A percentile compares a stretch with the other conserved stretches of the same genome.
phyloP scores from a whole-genome alignment of 1,284 basidiomycete genomes.

The Tylopilus orsonianus region DNA sequence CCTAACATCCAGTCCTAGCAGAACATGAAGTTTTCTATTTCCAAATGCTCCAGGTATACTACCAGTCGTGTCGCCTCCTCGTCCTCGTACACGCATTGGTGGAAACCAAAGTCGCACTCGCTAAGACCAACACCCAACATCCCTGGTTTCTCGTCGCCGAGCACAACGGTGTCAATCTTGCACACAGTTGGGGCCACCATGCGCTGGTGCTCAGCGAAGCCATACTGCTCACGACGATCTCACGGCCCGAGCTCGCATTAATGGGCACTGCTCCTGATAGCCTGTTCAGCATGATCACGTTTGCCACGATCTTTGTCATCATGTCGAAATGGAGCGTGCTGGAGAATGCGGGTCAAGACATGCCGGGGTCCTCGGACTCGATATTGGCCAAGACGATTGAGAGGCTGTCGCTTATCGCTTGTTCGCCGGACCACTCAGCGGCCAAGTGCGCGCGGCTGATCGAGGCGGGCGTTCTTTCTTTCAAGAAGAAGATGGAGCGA shows the following conservation, averaged over 20 bases:
- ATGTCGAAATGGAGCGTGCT: slow-evolving; percentile 41
- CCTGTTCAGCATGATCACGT: slow-evolving; percentile 42
- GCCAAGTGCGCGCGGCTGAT: slow-evolving; percentile 43
- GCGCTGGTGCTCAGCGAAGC: slow-evolving; percentile 40
- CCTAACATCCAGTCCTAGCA: slow-evolving; percentile 38
- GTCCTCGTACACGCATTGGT: slow-evolving; percentile 40
- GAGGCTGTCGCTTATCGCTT: slow-evolving; percentile 34
- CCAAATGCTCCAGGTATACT: slow-evolving; percentile 37
- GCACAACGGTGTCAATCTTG: slow-evolving; percentile 36
- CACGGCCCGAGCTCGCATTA: slow-evolving; percentile 34
- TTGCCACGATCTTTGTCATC: slow-evolving; percentile 42
- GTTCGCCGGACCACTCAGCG: slow-evolving; percentile 40
- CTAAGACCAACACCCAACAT: slow-evolving; percentile 17
- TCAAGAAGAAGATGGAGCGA: slow-evolving; percentile 31
- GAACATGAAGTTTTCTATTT: slow-evolving; percentile 42
- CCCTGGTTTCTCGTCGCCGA: slow-evolving; percentile 37
- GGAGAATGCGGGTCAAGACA: slow-evolving; percentile 33
- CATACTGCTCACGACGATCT: slow-evolving; percentile 36
- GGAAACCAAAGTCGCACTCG: slow-evolving; percentile 35
- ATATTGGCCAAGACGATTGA: slow-evolving; percentile 38
- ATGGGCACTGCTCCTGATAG: slow-evolving; percentile 43
- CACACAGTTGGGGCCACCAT: slow-evolving; percentile 41
- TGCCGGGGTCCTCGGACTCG: slow-evolving; percentile 40
- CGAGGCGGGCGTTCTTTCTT: slow-evolving; percentile 34
- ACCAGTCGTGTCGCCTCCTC: slow-evolving; percentile 39